These are phyloP conservation scores for Trichoderma atrobrunneum DNA, from an alignment of 2,329 filamentous ascomycete species.

Conservation along the genomic window DNA sequence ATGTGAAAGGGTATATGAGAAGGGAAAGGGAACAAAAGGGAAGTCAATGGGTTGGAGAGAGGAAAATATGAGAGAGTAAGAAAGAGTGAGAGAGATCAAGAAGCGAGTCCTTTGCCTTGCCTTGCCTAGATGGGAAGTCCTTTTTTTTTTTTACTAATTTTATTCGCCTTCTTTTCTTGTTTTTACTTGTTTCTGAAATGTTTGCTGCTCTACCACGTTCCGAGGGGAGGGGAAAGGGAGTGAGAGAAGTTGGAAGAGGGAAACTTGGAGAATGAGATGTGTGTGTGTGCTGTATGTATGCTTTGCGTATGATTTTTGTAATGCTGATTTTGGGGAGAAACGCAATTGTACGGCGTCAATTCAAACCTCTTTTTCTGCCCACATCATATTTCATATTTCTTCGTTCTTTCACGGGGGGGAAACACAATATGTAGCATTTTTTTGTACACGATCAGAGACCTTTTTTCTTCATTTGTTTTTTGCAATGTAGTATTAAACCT, in stretches of 20 bases:
- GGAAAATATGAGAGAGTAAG: background rate
- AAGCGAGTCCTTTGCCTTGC: background rate
- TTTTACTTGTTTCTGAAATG: background rate
- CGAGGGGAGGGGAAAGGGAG: background rate
- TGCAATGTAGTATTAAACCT: slow-evolving; percentile 1
- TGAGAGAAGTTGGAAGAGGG: background rate
- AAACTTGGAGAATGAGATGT: background rate
- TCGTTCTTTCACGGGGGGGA: background rate
- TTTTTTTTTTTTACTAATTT: slow-evolving; percentile 1
- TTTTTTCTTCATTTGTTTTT: background rate
- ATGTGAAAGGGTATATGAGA: background rate
- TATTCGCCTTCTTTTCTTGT: slow-evolving; percentile 1
- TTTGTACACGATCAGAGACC: background rate
- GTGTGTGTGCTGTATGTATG: slow-evolving; percentile 5
- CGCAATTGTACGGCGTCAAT: slow-evolving; percentile 12
- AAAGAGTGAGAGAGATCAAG: background rate
- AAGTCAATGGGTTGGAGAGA: background rate
- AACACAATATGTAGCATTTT: background rate
- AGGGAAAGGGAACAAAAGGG: background rate
- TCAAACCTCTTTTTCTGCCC: background rate
- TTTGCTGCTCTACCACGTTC: background rate
- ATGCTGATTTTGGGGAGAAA: slow-evolving; percentile 9
- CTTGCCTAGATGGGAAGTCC: slow-evolving; percentile 10
- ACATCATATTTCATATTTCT: background rate
- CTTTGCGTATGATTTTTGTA: slow-evolving; percentile 18